A percentile compares a stretch with the other conserved stretches of the same genome.
These are phyloP conservation scores for Solanum corneliomulleri DNA, from an alignment of 257 asterid species.

Conservation along the genomic window DNA sequence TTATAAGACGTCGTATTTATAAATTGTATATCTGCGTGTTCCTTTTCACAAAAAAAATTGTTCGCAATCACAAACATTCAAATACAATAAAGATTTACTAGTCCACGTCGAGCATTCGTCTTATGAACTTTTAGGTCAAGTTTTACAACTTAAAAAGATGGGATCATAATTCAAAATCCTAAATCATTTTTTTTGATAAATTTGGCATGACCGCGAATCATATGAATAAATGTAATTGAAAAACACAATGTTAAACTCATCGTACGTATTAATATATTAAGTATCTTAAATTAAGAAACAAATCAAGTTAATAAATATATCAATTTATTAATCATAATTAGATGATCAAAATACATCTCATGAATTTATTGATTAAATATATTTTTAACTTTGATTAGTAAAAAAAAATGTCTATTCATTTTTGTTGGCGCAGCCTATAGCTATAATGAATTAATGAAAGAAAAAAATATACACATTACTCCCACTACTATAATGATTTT, in stretches of 20 bases:
- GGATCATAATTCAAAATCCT: not conserved
- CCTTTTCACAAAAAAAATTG: not conserved
- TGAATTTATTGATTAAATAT: not conserved
- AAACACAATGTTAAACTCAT: not conserved
- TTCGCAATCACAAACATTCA: not conserved
- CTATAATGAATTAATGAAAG: not conserved
- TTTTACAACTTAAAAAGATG: no score
- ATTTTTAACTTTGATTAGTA: no score
- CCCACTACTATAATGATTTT: not conserved
- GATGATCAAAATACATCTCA: not conserved
- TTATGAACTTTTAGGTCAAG: not conserved
- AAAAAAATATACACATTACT: not conserved
- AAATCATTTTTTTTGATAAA: no score
- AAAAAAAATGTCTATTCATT: not conserved
- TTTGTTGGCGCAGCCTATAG: not conserved
- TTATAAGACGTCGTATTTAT: rapidly evolving
- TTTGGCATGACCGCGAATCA: no score
- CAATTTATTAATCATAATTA: not conserved
- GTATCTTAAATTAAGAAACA: no score
- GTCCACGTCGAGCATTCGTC: not conserved
- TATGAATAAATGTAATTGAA: no score
- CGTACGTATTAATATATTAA: no score
- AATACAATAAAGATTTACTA: not conserved
- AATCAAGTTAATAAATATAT: not conserved
- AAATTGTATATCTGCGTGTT: not conserved